Percentiles rank a stretch among this genome's conserved stretches.
Evolutionary conservation across 306 rosid genomes (phyloP).

Genomic region (Ammopiptanthus mongolicus): DNA sequence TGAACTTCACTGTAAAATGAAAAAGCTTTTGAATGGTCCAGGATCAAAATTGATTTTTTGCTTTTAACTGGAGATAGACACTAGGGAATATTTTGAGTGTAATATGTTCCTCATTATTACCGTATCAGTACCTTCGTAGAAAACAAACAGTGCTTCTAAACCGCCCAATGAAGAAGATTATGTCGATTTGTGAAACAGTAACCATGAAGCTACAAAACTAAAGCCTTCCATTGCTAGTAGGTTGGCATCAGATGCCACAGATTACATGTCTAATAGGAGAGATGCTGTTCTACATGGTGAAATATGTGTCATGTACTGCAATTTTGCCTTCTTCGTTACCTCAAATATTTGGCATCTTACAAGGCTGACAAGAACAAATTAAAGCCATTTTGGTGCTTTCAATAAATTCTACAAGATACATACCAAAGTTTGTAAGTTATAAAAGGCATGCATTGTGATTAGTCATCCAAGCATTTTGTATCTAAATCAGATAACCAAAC

Average conservation of each 20-base stretch:
- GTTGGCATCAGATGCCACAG: conserved; percentile 12
- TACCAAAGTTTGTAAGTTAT: neutral
- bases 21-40: neutral
- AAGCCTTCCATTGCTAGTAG: neutral
- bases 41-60: neutral
- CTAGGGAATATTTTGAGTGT: conserved; percentile 1
- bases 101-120: conserved; percentile 24
- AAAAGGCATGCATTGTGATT: neutral
- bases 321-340: neutral
- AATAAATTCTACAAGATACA: conserved; percentile 6
- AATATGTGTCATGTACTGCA: neutral
- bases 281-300: neutral
- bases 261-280: neutral
- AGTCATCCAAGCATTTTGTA: neutral
- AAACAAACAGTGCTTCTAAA: neutral
- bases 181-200: neutral
- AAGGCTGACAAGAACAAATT: conserved; percentile 6
- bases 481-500: neutral
- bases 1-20: neutral
- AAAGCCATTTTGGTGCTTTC: conserved; percentile 16
- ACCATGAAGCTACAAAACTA: conserved; percentile 8
- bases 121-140: neutral
- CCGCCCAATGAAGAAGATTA: neutral
- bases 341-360: neutral
- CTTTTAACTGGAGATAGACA: neutral